Evolutionary conservation across 2,329 filamentous ascomycete species (phyloP), one percentile per base, ranked within the genome.

Genomic region (Botryosphaeria dothidea): DNA sequence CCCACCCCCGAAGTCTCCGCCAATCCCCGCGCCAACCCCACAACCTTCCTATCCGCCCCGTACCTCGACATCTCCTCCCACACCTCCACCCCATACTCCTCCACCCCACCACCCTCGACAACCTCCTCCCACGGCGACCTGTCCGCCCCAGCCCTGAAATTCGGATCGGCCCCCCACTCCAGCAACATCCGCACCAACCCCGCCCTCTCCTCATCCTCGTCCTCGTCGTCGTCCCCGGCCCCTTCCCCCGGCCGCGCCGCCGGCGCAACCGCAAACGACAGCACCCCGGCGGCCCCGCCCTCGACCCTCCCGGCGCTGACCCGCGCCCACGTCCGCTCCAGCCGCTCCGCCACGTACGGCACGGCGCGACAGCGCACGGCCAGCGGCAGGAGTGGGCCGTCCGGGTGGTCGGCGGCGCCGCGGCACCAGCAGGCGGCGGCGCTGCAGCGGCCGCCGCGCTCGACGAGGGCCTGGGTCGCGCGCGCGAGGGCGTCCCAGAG

Each of bases 11-110:
- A 1, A 9, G 4, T 2, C 3, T n/a, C 7, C 17, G 1, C 15
- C 17, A 13, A 7, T 8, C 34, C 15, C 34, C 15, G 7, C 34
- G 15, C 21, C 34, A 9, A 9, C 23, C 23, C 52, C 36, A 57
- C 15, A 2, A 43, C 71, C 69, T 65, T 70, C 70, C 66, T 68
- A 67, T 64, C 67, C 67, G 58, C 46, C 2, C 36, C 65, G 23
- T 65, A 66, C 71, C 70, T 61, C 72, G 69, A 56, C 73, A 72
- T 11, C 73, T 71, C 73, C 71, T 75, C 1, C 68, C 71, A 5
- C 70, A 64, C 1, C 73, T 72, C 74, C 71, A 73, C 6, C 64
- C 67, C 58, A 8, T 19, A 9, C 67, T 62, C 58, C 65, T 31
- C 65, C 13, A 23, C 58, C 43, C 43, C 58, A 2, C 57, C 58